Percentiles rank a stretch among this genome's conserved stretches.
These are phyloP conservation scores for Irpex rosettiformis DNA, from an alignment of 1,284 basidiomycete genomes.

Conservation along the genomic window DNA sequence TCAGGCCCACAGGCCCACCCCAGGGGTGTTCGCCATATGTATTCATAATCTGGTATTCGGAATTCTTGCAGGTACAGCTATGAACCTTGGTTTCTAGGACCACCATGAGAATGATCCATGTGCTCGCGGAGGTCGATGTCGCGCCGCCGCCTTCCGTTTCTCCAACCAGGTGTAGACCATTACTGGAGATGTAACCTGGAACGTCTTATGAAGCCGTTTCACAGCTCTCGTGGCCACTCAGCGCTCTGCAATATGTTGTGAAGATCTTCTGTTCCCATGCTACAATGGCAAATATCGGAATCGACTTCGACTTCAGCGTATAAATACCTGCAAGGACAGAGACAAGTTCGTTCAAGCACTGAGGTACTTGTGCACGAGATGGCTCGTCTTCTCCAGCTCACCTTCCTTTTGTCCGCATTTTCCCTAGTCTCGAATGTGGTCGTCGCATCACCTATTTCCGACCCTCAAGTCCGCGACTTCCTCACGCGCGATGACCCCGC, in stretches of 20 bases:
- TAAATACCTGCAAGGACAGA: background rate
- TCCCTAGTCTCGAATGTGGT: background rate
- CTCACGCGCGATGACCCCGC: background rate
- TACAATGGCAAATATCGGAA: background rate
- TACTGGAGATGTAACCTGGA: background rate
- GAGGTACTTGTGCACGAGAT: background rate
- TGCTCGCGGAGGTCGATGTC: background rate
- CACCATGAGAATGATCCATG: background rate
- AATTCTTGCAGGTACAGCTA: background rate
- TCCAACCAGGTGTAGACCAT: background rate
- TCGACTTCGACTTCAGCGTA: background rate
- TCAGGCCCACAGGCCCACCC: background rate
- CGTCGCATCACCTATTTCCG: conserved; percentile 4
- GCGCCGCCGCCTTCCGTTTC: background rate
- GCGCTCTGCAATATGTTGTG: background rate
- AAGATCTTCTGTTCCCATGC: background rate
- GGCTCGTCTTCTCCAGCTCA: background rate
- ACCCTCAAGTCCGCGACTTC: conserved; percentile 6
- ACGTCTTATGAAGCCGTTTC: background rate
- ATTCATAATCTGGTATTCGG: background rate
- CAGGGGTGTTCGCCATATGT: background rate
- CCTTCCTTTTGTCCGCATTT: conserved; percentile 1
- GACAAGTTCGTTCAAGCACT: background rate
- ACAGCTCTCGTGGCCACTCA: background rate
- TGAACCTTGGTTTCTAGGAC: background rate